Conservation (phyloP, 2,329 filamentous ascomycete species). For the Neopestalotiopsis sp. region DNA sequence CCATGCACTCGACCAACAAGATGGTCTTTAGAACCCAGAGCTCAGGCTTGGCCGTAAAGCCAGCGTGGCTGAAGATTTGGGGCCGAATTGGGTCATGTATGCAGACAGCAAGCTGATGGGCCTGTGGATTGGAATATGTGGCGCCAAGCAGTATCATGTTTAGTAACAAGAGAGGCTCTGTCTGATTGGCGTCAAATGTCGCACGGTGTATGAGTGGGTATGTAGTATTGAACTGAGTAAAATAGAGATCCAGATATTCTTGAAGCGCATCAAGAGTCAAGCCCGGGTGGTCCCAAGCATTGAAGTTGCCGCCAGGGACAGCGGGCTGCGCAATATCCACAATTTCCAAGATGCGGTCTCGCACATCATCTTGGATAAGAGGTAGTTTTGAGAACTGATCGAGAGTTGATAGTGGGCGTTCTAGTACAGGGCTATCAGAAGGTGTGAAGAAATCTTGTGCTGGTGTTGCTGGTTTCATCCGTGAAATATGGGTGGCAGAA, state of each 20-base stretch:
- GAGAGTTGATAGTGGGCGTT: constrained; percentile 35
- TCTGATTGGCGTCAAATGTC: constrained; percentile 56
- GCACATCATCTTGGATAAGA: constrained; percentile 44
- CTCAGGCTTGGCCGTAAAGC: constrained; percentile 62
- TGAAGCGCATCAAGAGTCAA: constrained; percentile 57
- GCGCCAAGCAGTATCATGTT: constrained; percentile 64
- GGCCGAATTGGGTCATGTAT: constrained; percentile 65
- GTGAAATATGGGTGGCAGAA: neutral
- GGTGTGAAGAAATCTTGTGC: neutral
- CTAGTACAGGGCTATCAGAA: constrained; percentile 25
- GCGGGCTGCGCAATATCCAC: constrained; percentile 54
- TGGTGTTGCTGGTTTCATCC: neutral
- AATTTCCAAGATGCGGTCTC: constrained; percentile 51
- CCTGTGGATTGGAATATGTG: constrained; percentile 63
- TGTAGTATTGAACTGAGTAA: constrained; percentile 62
- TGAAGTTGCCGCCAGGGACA: constrained; percentile 50
- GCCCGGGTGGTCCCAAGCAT: constrained; percentile 54
- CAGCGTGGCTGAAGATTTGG: constrained; percentile 61
- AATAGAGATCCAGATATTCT: constrained; percentile 63
- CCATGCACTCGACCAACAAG: constrained; percentile 67
- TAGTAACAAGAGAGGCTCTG: constrained; percentile 57
- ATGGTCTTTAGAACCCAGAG: constrained; percentile 67
- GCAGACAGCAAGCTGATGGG: constrained; percentile 64
- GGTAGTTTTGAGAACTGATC: constrained; percentile 27
- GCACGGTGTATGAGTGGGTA: constrained; percentile 65